Percentiles rank a stretch among this genome's conserved stretches.
These are phyloP conservation scores for Centaurea solstitialis DNA, from an alignment of 129 eudicot genomes.

Conservation along the genomic window DNA sequence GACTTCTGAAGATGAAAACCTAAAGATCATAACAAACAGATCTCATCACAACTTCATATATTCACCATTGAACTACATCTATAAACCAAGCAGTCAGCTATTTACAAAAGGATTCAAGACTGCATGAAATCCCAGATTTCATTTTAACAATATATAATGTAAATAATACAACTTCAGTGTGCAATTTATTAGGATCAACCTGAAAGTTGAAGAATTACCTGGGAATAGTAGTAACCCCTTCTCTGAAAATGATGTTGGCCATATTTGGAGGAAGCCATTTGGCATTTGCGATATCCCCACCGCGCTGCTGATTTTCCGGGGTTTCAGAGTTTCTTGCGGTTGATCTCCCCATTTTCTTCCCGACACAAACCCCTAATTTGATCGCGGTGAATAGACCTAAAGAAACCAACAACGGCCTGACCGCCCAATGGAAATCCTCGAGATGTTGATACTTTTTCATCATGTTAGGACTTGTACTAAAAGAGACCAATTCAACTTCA, in stretches of 20 bases:
- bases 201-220: slow-evolving; percentile 25
- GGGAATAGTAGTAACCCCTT: slow-evolving; percentile 33
- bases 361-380: slow-evolving; percentile 56
- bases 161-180: not conserved
- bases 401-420: slow-evolving; percentile 74
- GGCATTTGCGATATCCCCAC: slow-evolving; percentile 38
- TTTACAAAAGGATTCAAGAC: slow-evolving; percentile 24
- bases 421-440: slow-evolving; percentile 99
- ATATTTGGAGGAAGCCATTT: slow-evolving; percentile 74
- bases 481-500: slow-evolving; percentile 78
- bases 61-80: slow-evolving; percentile 14
- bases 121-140: slow-evolving; percentile 15
- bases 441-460: slow-evolving; percentile 79
- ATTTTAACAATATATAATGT: not conserved
- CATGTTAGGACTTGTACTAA: slow-evolving; percentile 49
- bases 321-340: slow-evolving; percentile 27
- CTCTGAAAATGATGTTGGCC: slow-evolving; percentile 61
- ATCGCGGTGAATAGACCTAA: slow-evolving; percentile 78
- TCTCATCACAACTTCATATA: slow-evolving; percentile 17
- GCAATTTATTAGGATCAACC: not conserved
- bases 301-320: slow-evolving; percentile 30
- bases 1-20: not conserved
- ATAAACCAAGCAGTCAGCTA: slow-evolving; percentile 23
- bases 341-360: slow-evolving; percentile 49
- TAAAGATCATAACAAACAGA: slow-evolving; percentile 3